Evolutionary conservation across 805 yeast species (phyloP).

Genomic region (Candida loeiensis): DNA sequence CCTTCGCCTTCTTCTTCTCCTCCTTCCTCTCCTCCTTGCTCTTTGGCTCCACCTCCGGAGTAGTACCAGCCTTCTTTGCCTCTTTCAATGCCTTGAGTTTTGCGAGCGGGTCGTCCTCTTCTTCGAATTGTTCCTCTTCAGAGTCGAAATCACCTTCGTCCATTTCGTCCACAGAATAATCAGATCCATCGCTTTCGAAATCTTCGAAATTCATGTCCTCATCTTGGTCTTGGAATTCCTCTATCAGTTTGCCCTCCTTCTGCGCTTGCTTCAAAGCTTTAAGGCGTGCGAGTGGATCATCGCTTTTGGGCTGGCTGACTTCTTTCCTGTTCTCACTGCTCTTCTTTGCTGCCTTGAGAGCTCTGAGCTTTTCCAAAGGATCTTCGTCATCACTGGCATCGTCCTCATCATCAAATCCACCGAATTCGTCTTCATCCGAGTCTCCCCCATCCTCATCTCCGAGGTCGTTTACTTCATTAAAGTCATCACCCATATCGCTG

Average conservation of each 20-base stretch:
- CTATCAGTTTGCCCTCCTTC: background rate
- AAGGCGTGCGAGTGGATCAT: constrained; percentile 26
- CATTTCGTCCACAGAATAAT: constrained; percentile 12
- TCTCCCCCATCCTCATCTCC: constrained; percentile 22
- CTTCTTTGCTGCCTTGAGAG: constrained; percentile 13
- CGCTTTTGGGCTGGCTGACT: constrained; percentile 3
- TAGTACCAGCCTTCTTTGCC: constrained; percentile 10
- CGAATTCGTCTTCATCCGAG: constrained; percentile 6
- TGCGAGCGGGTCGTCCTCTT: constrained; percentile 24
- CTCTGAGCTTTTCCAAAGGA: constrained; percentile 22
- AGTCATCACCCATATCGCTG: constrained; percentile 2
- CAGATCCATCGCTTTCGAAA: constrained; percentile 35
- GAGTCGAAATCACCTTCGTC: constrained; percentile 15
- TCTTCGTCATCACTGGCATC: constrained; percentile 16
- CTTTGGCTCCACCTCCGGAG: constrained; percentile 6
- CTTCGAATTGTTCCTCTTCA: constrained; percentile 11
- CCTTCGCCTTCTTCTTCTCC: constrained; percentile 1
- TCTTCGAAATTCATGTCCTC: constrained; percentile 9
- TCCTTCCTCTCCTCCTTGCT: constrained; percentile 12
- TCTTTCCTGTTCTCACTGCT: constrained; percentile 13
- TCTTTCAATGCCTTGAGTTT: constrained; percentile 20
- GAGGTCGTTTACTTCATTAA: constrained; percentile 32
- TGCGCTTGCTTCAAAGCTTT: constrained; percentile 15
- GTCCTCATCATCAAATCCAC: constrained; percentile 9
- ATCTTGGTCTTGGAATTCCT: constrained; percentile 15